Base-by-base conservation (phyloP, 495 filamentous ascomycete species). In the Terfezia boudieri region DNA sequence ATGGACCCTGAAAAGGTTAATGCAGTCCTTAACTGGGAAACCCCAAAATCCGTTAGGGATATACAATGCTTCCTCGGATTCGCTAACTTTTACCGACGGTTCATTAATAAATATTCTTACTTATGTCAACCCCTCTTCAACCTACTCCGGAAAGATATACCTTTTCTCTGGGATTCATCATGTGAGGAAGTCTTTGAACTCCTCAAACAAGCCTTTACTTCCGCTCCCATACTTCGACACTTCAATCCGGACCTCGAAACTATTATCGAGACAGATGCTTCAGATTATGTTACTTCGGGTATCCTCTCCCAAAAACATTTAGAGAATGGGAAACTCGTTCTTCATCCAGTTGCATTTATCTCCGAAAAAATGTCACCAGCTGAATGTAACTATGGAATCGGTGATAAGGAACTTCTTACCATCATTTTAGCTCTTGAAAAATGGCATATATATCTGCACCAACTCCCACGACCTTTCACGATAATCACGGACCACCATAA, bases 301-400 rank as follows among this genome's bases (percentile, higher is more conserved):
- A 23, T 52, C 0, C 7, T 58, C 0, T 60, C 49, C 4, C 55
- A 58, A 16, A 17, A 58, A 10, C 37, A 14, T 22, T 2, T 10
- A 7, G 35, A 4, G 14, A 17, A 26, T 12, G 43, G 54, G 8
- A 52, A 50, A 12, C 41, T 48, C 10, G 37, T 55, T 35, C 54
- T 56, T 1, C 52, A 60, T 14, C 56, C n/a, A 0, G 49, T 58
- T 12, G 56, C 50, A 10, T 60, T 26, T 17, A 52, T 54, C 1
- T 55, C 41, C 22, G 53, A 55, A 9, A 60, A 58, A 16, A 52
- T 54, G 32, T 53, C 52, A 6, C 37, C 49, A 22, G 56, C 52
- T 0, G 49, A 58, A 49, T 35, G 36, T 0, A 58, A 58, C 16
- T 56, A 55, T 16, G 26, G 46, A 2, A 50, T 58, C n/a, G 23